Evolutionary conservation across 108 stramenopile species (phyloP).

Genomic region (Nitzschia sp.): DNA sequence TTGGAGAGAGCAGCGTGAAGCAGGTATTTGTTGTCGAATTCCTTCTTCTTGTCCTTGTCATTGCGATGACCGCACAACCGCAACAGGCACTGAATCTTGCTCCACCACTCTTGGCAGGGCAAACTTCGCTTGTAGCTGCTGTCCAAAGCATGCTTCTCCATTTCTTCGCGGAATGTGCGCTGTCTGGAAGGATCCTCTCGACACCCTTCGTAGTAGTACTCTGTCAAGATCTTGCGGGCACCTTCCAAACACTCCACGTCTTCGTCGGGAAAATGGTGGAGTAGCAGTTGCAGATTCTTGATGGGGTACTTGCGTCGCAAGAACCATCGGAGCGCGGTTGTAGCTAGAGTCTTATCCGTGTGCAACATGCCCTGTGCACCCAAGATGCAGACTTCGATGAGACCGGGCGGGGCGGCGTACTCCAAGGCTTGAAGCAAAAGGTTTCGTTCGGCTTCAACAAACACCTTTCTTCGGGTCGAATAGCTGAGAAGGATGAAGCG

Average conservation of each 20-base stretch:
- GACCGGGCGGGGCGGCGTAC: conserved; percentile 11
- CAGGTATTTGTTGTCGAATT: conserved; percentile 21
- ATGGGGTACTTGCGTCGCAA: conserved; percentile 17
- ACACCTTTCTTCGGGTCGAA: conserved; percentile 10
- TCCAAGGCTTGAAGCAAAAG: conserved; percentile 5
- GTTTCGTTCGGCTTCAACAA: neutral
- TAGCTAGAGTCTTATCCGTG: conserved; percentile 13
- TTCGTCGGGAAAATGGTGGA: conserved; percentile 50
- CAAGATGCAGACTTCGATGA: conserved; percentile 4
- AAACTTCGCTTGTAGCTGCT: conserved; percentile 2
- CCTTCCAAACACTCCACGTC: conserved; percentile 47
- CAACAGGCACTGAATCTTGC: conserved; percentile 16
- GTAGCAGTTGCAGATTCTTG: conserved; percentile 59
- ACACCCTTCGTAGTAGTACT: conserved; percentile 14
- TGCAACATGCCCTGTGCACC: conserved; percentile 9
- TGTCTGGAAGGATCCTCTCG: neutral
- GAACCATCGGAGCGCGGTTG: conserved; percentile 4
- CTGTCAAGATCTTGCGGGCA: conserved; percentile 43
- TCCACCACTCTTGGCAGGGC: conserved; percentile 18
- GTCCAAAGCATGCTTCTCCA: conserved; percentile 13
- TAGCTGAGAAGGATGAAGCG: conserved; percentile 13
- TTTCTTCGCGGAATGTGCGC: conserved; percentile 13
- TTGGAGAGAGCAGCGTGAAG: conserved; percentile 39
- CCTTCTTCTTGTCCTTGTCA: neutral
- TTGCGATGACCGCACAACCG: conserved; percentile 13